Base-by-base conservation (phyloP, 768 basidiomycete genomes). In the Leccinum disarticulatum region DNA sequence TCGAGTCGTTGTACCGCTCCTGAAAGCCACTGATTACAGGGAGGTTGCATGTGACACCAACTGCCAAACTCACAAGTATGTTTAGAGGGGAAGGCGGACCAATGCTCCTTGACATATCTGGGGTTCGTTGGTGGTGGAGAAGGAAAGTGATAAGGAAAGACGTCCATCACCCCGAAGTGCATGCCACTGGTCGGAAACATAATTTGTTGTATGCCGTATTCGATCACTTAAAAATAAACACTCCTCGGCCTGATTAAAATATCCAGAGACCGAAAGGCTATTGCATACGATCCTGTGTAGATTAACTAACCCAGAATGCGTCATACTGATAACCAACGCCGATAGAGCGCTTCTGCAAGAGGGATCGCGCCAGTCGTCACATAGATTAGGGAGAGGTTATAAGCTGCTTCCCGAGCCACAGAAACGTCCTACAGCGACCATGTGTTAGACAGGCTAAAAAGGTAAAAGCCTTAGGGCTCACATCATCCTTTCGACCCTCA, bases 341-440 rank as follows among this genome's bases (percentile, higher is more conserved):
- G 80, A 66, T 90, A 90, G 53, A 93, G 75, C 1, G 77, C 78
- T 63, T 90, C 82, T 3, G 91, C 93, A 28, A 93, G 70, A 0
- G 85, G 80, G 2, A 81, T 79, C 1, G 90, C 89, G 2, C 92
- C 93, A 3, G 90, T 93, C 55, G 83, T 82, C 7, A 88, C 84
- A 73, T 87, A 95, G 30, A 96, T 88, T 49, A 91, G 75, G 17
- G 90, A 87, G 27, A 98, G 79, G 66, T 97, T 97, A 74, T 94
- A 93, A 0, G 93, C 93, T 8, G 94, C 86, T 68, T 95, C 93
- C 55, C 80, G 79, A 1, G 86, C 84, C 41, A 93, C 76, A 4
- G 80, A 80, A 15, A 73, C 64, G 54, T 81, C 79, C 78, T 88
- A 14, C 49, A 11, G 22, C 6, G 17, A n/a, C 28, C 31, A 9